Evolutionary conservation across 129 eudicot genomes (phyloP), one percentile per base, ranked within the genome.

Genomic region (Lactuca sativa): DNA sequence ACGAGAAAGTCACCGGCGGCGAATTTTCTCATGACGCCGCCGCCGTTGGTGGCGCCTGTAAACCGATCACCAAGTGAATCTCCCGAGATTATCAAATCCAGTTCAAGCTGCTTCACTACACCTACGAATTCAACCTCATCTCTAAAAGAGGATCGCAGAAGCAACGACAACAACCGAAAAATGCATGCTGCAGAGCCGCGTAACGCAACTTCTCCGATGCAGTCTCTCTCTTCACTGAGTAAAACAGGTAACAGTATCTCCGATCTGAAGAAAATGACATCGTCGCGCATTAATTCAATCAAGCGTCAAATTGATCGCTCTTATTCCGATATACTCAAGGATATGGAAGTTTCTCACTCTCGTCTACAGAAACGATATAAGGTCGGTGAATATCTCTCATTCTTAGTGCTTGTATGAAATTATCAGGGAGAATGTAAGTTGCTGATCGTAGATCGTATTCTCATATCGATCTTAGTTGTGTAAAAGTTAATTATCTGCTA

Each of bases 321-420:
- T 52, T 84, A 90, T 62, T 38, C 82, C 3, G 95, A 82, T 78
- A 78, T 90, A 52, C 33, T 76, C 14, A 84, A 81, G 82, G 97
- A 90, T 13, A 38, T 71, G 6, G 89, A 90, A 18, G 77, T 82
- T 18, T 82, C 88, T 67, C 70, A 82, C 54, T 73, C 79, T 73
- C 89, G 97, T n/a, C 85, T 90, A 25, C 91, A 86, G 21, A 90
- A 90, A 60, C 88, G 95, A 54, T 49, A 67, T 73, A 82, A 90
- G 89, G 97, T 86, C 17, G 11, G 67, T 59, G 9, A 54, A 5
- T 58, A 41, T 72, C 10, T 49, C 14, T 82, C 38, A 31, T 56
- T 74, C 37, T 8, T n/a, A 49, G 55, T 25, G 58, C 34, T 14
- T 52, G 13, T 17, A 58, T 34, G 48, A 33, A 6, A 3, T 43